phyloP scores from a whole-genome alignment of 164 flowering plant genomes.

The Cinnamomum micranthum region DNA sequence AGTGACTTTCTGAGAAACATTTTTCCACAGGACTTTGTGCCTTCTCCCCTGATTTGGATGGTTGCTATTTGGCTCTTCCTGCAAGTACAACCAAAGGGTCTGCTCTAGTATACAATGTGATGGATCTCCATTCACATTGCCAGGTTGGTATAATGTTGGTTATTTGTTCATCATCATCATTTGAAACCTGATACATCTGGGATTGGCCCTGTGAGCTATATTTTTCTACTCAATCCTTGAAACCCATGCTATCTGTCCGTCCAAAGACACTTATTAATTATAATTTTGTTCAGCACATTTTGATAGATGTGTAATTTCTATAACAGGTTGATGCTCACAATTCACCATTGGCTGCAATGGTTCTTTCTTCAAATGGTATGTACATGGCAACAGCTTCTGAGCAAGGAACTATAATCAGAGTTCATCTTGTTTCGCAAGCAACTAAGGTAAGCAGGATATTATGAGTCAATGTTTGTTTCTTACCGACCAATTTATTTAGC shows the following conservation, averaged over 20 bases:
- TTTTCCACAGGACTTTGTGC: slow-evolving; percentile 70
- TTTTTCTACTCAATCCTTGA: no score
- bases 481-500: not conserved
- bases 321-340: slow-evolving; percentile 87
- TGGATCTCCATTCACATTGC: slow-evolving; percentile 77
- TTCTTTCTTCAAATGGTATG: slow-evolving; percentile 74
- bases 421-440: slow-evolving; percentile 78
- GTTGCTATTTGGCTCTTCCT: slow-evolving; percentile 88
- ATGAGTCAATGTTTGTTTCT: not conserved
- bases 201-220: no score
- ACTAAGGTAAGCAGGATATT: slow-evolving; percentile 49
- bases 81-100: slow-evolving; percentile 79
- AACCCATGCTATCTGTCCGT: no score
- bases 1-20: not conserved
- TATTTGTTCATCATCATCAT: no score
- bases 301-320: not conserved
- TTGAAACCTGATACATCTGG: no score
- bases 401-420: slow-evolving; percentile 90
- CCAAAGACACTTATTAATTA: no score
- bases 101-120: slow-evolving; percentile 74
- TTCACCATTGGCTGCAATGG: slow-evolving; percentile 74
- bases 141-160: slow-evolving; percentile 45
- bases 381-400: slow-evolving; percentile 96
- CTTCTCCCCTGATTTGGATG: slow-evolving; percentile 73
- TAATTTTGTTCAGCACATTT: no score